Percentiles rank a stretch among this genome's conserved stretches.
phyloP scores from a whole-genome alignment of 495 filamentous ascomycete species.

The Baudoinia panamericana region DNA sequence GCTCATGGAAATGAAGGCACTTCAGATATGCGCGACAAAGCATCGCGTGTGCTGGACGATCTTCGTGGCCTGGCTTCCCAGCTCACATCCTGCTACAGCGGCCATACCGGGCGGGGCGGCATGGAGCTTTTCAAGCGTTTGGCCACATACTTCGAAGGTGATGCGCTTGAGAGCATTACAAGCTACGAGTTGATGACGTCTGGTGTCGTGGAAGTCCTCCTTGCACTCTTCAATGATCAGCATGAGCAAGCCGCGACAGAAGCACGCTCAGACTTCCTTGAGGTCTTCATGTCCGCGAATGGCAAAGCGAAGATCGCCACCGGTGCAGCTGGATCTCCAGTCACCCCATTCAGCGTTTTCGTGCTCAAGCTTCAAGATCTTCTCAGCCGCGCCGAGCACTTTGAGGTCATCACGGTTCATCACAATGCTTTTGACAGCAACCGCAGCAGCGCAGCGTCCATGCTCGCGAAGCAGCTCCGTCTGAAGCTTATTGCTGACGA shows the following conservation, averaged over 20 bases:
- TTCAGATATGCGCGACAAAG: slow-evolving; percentile 61
- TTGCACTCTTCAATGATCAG: slow-evolving; percentile 64
- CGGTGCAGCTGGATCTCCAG: slow-evolving; percentile 47
- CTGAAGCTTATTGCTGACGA: slow-evolving; percentile 85
- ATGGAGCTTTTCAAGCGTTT: slow-evolving; percentile 58
- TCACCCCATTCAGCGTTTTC: slow-evolving; percentile 80
- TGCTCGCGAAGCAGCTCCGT: slow-evolving; percentile 91
- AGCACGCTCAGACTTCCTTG: slow-evolving; percentile 71
- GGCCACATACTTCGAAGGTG: slow-evolving; percentile 77
- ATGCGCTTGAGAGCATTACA: slow-evolving; percentile 85
- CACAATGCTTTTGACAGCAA: slow-evolving; percentile 87
- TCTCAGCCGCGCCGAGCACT: slow-evolving; percentile 91
- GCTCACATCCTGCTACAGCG: slow-evolving; percentile 55
- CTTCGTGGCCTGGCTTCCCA: slow-evolving; percentile 58
- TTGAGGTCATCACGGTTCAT: slow-evolving; percentile 91
- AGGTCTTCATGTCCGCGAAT: slow-evolving; percentile 81
- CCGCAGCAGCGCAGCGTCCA: slow-evolving; percentile 80
- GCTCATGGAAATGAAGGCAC: slow-evolving; percentile 62
- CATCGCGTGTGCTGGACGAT: slow-evolving; percentile 56
- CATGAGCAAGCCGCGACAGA: slow-evolving; percentile 34
- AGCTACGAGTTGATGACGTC: slow-evolving; percentile 89
- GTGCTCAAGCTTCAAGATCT: slow-evolving; percentile 92
- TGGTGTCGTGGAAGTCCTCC: slow-evolving; percentile 68
- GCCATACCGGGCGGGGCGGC: slow-evolving; percentile 40
- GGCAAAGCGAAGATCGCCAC: slow-evolving; percentile 42